These are phyloP conservation scores for Papilionanthe hybrid DNA, from an alignment of 116 monocot genomes.

Conservation along the genomic window DNA sequence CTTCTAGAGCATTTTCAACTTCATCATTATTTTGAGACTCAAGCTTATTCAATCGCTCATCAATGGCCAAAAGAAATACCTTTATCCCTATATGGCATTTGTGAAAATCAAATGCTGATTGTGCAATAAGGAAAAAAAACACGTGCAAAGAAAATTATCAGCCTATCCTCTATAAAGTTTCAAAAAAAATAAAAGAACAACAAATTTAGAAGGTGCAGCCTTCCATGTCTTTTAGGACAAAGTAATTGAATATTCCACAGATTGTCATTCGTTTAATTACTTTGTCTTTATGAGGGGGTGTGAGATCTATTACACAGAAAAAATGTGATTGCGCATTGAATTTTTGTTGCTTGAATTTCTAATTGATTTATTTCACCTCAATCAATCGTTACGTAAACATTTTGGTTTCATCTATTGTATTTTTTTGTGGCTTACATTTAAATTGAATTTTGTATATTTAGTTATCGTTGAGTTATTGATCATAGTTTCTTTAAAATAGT, in stretches of 20 bases:
- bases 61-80: constrained; percentile 46
- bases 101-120: constrained; percentile 1
- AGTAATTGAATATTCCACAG: neutral
- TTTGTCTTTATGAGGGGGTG: too few relatives aligned
- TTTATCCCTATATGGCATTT: constrained; percentile 38
- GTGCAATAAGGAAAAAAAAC: neutral
- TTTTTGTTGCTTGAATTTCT: too few relatives aligned
- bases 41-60: constrained; percentile 50
- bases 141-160: neutral
- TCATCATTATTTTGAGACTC: constrained; percentile 59
- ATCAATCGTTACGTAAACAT: too few relatives aligned
- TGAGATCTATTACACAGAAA: neutral
- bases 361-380: too few relatives aligned
- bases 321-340: too few relatives aligned
- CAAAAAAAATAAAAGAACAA: neutral
- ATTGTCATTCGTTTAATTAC: neutral
- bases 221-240: neutral
- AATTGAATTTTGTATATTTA: too few relatives aligned
- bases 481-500: too few relatives aligned
- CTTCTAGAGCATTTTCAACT: constrained; percentile 73
- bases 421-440: too few relatives aligned
- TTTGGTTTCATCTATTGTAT: too few relatives aligned
- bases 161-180: neutral
- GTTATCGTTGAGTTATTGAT: too few relatives aligned
- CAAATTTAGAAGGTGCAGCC: neutral